phyloP scores from a whole-genome alignment of 1,284 basidiomycete species.

The Sutorius eximius region DNA sequence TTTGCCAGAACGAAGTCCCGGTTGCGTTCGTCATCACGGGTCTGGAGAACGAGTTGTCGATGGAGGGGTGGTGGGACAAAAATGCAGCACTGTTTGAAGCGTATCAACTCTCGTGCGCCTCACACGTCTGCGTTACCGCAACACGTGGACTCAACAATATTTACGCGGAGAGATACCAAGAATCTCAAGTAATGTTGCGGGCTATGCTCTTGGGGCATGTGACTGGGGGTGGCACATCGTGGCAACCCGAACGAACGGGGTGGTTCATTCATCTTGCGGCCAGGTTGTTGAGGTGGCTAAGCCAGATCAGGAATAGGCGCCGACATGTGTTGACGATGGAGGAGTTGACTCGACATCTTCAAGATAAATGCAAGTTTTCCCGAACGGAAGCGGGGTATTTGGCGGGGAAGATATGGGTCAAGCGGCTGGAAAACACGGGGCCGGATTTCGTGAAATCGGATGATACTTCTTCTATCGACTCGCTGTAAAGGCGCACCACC shows the following conservation, averaged over 20 bases:
- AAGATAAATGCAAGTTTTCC: slow-evolving; percentile 25
- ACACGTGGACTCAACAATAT: slow-evolving; percentile 16
- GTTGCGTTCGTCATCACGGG: slow-evolving; percentile 38
- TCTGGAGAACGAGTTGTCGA: slow-evolving; percentile 32
- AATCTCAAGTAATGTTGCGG: slow-evolving; percentile 21
- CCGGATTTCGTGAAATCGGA: slow-evolving; percentile 29
- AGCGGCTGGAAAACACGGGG: slow-evolving; percentile 18
- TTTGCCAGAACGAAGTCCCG: slow-evolving; percentile 36
- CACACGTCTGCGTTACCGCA: slow-evolving; percentile 29
- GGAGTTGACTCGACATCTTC: slow-evolving; percentile 24
- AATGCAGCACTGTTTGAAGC: slow-evolving; percentile 16
- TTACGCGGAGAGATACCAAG: slow-evolving; percentile 15
- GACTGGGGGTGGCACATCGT: slow-evolving; percentile 15
- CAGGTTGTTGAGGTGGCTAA: slow-evolving; percentile 22
- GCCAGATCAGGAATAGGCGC: slow-evolving; percentile 12
- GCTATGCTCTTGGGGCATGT: slow-evolving; percentile 26
- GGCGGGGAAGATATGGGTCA: slow-evolving; percentile 26
- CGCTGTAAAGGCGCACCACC: slow-evolving; percentile 2
- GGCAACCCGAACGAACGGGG: slow-evolving; percentile 24
- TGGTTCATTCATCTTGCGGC: slow-evolving; percentile 29
- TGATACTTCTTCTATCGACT: slow-evolving; percentile 19
- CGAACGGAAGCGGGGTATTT: slow-evolving; percentile 22
- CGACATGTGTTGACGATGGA: slow-evolving; percentile 17
- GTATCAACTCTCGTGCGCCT: slow-evolving; percentile 18
- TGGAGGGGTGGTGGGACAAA: slow-evolving; percentile 28